phyloP scores from a whole-genome alignment of 768 basidiomycete genomes.

The Phaeotremella skinneri region DNA sequence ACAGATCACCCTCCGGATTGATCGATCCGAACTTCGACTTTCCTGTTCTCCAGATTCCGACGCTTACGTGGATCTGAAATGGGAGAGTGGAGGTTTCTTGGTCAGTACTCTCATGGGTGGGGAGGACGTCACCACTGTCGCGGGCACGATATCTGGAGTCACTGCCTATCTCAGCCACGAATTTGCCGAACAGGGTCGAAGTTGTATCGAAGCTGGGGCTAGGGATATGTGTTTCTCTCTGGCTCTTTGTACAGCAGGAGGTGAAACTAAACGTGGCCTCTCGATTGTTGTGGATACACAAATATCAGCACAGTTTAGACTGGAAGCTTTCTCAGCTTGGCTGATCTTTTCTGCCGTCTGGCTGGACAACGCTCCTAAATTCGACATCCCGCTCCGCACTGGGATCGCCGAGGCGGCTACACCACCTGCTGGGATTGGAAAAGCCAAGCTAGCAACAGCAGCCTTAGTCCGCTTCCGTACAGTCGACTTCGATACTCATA shows the following conservation, averaged over 20 bases:
- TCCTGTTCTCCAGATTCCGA: slow-evolving; percentile 90
- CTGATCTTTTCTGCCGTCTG: slow-evolving; percentile 63
- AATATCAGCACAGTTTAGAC: slow-evolving; percentile 71
- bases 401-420: slow-evolving; percentile 20
- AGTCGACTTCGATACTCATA: slow-evolving; percentile 71
- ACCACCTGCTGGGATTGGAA: slow-evolving; percentile 19
- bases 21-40: slow-evolving; percentile 78
- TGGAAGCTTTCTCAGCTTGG: slow-evolving; percentile 85
- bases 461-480: slow-evolving; percentile 70
- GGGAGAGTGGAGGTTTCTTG: slow-evolving; percentile 92
- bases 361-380: slow-evolving; percentile 35
- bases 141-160: slow-evolving; percentile 76
- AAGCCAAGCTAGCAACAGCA: slow-evolving; percentile 57
- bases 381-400: slow-evolving; percentile 41
- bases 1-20: slow-evolving; percentile 84
- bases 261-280: slow-evolving; percentile 56
- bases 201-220: slow-evolving; percentile 64
- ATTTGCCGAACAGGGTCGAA: slow-evolving; percentile 42
- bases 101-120: slow-evolving; percentile 72
- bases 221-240: slow-evolving; percentile 74
- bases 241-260: slow-evolving; percentile 56
- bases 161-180: slow-evolving; percentile 73
- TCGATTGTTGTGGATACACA: slow-evolving; percentile 82
- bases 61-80: slow-evolving; percentile 80
- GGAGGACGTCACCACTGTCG: slow-evolving; percentile 61